phyloP scores from a whole-genome alignment of 2,329 filamentous ascomycete species.

The Aaosphaeria arxii region DNA sequence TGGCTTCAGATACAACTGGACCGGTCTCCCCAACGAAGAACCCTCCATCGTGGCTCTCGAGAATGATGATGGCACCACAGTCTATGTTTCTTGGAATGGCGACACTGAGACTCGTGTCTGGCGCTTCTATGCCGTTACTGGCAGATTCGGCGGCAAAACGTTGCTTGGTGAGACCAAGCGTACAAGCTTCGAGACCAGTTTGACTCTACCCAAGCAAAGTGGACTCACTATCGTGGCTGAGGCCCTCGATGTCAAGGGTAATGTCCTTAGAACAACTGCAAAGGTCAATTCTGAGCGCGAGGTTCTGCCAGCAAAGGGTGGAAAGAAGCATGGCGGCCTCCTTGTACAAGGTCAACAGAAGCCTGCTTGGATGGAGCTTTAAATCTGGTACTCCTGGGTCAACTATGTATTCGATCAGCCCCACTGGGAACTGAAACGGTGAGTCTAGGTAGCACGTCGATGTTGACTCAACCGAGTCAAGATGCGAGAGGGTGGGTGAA shows the following conservation, averaged over 20 bases:
- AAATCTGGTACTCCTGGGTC: too few species aligned
- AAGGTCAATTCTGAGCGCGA: conserved; percentile 9
- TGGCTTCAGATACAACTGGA: conserved; percentile 31
- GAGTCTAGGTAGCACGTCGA: too few species aligned
- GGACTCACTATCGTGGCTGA: conserved; percentile 8
- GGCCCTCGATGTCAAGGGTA: conserved; percentile 10
- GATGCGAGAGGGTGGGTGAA: too few species aligned
- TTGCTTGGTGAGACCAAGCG: conserved; percentile 10
- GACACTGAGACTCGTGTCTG: conserved; percentile 24
- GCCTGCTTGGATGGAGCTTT: too few species aligned
- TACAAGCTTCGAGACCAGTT: conserved; percentile 13
- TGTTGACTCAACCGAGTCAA: too few species aligned
- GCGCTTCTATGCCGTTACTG: conserved; percentile 31
- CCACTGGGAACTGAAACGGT: too few species aligned
- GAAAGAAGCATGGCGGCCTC: too few species aligned
- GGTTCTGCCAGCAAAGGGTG: conserved; percentile 4
- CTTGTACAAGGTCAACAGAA: too few species aligned
- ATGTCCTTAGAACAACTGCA: conserved; percentile 6
- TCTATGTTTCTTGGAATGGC: conserved; percentile 27
- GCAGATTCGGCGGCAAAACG: conserved; percentile 3
- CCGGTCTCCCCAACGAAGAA: conserved; percentile 15
- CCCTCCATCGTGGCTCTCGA: conserved; percentile 16
- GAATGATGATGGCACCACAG: conserved; percentile 17
- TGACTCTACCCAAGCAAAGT: conserved; percentile 5
- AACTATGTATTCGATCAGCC: too few species aligned